Evolutionary conservation across 202 grass and related monocot species (phyloP).

Genomic region (Dendrocalamus latiflorus): DNA sequence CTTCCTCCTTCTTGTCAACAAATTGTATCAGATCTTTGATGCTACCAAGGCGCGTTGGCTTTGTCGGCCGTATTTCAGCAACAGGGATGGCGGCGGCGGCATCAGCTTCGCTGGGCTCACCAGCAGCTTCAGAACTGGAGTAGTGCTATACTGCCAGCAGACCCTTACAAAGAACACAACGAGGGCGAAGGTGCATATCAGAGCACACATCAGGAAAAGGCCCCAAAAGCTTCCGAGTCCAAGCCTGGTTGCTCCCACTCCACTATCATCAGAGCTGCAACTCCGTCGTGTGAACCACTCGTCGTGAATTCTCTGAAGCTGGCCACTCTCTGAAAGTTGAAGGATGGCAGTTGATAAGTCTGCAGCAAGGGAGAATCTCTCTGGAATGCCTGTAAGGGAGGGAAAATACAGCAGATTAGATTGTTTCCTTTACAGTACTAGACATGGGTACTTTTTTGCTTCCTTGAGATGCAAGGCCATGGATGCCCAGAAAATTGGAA

Average conservation of each 20-base stretch:
- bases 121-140: constrained; percentile 15
- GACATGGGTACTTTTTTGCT: background rate
- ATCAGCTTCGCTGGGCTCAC: background rate
- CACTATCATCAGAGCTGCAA: constrained; percentile 44
- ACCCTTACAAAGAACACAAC: constrained; percentile 52
- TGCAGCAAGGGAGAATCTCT: constrained; percentile 73
- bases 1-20: constrained; percentile 63
- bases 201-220: constrained; percentile 69
- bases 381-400: constrained; percentile 66
- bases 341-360: constrained; percentile 89
- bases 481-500: background rate
- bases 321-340: constrained; percentile 76
- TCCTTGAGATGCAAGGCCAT: background rate
- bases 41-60: constrained; percentile 26
- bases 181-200: constrained; percentile 53
- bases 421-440: background rate
- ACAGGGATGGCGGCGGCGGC: background rate
- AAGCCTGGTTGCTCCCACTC: constrained; percentile 46
- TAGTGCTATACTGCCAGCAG: constrained; percentile 56
- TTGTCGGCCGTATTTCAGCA: background rate
- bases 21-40: constrained; percentile 52
- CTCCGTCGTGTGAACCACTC: constrained; percentile 42
- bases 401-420: background rate
- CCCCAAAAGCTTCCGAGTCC: constrained; percentile 80
- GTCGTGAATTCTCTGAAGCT: constrained; percentile 77